phyloP scores from a whole-genome alignment of 805 yeast species.

The Yamadazyma tumulicola region DNA sequence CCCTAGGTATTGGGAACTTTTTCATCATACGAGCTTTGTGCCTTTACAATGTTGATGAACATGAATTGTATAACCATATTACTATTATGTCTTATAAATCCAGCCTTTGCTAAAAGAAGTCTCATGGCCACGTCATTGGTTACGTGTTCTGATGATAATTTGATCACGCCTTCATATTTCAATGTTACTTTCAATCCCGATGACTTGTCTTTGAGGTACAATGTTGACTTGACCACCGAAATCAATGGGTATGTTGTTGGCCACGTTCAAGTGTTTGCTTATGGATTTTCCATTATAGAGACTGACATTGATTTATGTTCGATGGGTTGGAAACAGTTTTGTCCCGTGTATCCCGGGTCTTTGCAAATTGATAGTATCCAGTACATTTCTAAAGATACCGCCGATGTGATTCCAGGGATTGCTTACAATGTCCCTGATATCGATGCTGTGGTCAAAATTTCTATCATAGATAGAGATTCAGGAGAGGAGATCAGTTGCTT shows the following conservation, averaged over 20 bases:
- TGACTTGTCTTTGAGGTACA: slow-evolving; percentile 61
- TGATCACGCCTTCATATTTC: slow-evolving; percentile 68
- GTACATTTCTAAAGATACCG: slow-evolving; percentile 50
- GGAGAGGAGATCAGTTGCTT: slow-evolving; percentile 62
- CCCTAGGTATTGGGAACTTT: too few species aligned
- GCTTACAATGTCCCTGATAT: slow-evolving; percentile 85
- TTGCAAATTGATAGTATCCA: slow-evolving; percentile 72
- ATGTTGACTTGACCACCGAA: slow-evolving; percentile 65
- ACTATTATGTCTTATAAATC: slow-evolving; percentile 1
- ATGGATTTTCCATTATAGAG: slow-evolving; percentile 71
- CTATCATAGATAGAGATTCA: slow-evolving; percentile 37
- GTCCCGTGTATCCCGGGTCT: slow-evolving; percentile 82
- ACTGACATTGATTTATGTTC: slow-evolving; percentile 60
- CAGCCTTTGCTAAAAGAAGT: slow-evolving; percentile 19
- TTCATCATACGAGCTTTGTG: too few species aligned
- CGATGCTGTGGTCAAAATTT: slow-evolving; percentile 70
- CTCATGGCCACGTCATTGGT: slow-evolving; percentile 72
- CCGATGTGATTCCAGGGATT: slow-evolving; percentile 68
- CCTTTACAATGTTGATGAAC: too few species aligned
- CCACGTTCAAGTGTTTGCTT: slow-evolving; percentile 72
- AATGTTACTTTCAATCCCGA: slow-evolving; percentile 75
- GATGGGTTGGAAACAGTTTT: slow-evolving; percentile 78
- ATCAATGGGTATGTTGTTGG: slow-evolving; percentile 67
- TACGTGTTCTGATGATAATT: slow-evolving; percentile 77
- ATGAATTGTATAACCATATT: too few species aligned